Evolutionary conservation across 352 stramenopile genomes (phyloP).

Genomic region (Thraustochytrium sp.): DNA sequence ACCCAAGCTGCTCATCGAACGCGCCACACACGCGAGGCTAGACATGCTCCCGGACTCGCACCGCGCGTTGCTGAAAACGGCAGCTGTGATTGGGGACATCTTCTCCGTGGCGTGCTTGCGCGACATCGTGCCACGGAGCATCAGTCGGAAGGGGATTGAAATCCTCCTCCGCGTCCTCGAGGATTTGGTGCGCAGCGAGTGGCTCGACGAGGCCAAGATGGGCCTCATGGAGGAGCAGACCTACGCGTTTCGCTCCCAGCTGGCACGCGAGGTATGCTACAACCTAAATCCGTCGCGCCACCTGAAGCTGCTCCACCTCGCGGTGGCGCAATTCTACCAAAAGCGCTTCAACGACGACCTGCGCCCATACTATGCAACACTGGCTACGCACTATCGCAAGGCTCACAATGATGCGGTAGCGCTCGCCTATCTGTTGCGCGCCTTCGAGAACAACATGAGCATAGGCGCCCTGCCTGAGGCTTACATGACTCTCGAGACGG

Average conservation of each 20-base stretch:
- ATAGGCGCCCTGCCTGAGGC: constrained; percentile 23
- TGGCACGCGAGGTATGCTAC: constrained; percentile 13
- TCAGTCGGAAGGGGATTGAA: not conserved
- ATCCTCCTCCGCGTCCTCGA: not conserved
- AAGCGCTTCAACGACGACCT: constrained; percentile 28
- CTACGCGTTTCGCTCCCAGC: not conserved
- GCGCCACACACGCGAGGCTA: constrained; percentile 9
- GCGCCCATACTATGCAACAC: constrained; percentile 14
- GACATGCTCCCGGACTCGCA: constrained; percentile 23
- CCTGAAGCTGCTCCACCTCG: constrained; percentile 21
- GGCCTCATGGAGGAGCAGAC: not conserved
- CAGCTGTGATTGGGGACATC: not conserved
- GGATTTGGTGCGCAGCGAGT: constrained; percentile 1
- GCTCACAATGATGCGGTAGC: constrained; percentile 11
- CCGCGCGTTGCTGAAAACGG: constrained; percentile 26
- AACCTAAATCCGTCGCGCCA: constrained; percentile 32
- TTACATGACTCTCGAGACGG: not conserved
- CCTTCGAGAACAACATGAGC: not conserved
- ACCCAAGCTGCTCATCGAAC: not conserved
- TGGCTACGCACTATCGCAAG: not conserved
- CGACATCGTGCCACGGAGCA: constrained; percentile 17
- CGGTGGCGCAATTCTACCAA: constrained; percentile 13
- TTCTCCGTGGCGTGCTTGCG: not conserved
- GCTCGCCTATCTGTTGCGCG: constrained; percentile 9
- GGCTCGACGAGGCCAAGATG: not conserved